A percentile compares a stretch with the other conserved stretches of the same genome.
Evolutionary conservation across 495 filamentous ascomycete species (phyloP).

Genomic region (Aspergillus sclerotiicarbonarius): DNA sequence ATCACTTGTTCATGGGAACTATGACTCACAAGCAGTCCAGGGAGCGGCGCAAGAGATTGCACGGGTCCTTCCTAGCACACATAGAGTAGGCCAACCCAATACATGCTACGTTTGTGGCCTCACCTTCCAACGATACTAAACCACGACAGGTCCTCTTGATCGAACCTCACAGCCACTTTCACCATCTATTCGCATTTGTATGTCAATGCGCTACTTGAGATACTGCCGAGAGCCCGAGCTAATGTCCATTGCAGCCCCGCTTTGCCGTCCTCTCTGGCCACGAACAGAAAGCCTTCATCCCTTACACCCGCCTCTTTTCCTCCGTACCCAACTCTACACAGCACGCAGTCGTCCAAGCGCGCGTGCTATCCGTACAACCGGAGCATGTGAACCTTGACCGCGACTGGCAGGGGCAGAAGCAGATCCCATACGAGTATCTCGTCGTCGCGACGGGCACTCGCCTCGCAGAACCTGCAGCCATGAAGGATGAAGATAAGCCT

Average conservation of each 20-base stretch:
- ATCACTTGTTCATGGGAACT: background rate
- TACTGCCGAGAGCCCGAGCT: background rate
- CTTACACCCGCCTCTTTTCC: slow-evolving; percentile 43
- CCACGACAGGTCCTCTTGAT: slow-evolving; percentile 43
- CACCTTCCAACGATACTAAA: background rate
- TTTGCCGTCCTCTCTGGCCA: slow-evolving; percentile 48
- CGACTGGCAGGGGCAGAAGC: slow-evolving; percentile 41
- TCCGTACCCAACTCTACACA: slow-evolving; percentile 26
- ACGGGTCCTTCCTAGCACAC: slow-evolving; percentile 34
- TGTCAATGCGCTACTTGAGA: slow-evolving; percentile 9
- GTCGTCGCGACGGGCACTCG: slow-evolving; percentile 48
- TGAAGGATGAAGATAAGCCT: slow-evolving; percentile 45
- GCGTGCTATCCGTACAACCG: slow-evolving; percentile 39
- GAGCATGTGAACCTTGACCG: slow-evolving; percentile 44
- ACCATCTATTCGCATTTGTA: slow-evolving; percentile 55
- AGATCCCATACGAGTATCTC: slow-evolving; percentile 47
- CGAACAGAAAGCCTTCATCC: slow-evolving; percentile 58
- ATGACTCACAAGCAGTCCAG: slow-evolving; percentile 18
- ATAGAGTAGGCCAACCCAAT: too few species aligned
- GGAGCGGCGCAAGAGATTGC: slow-evolving; percentile 40
- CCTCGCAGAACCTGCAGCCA: slow-evolving; percentile 43
- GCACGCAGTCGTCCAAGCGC: slow-evolving; percentile 42
- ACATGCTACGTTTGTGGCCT: too few species aligned
- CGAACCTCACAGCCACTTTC: slow-evolving; percentile 53
- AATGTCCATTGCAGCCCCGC: slow-evolving; percentile 36